Evolutionary conservation across 2,329 filamentous ascomycete genomes (phyloP), one percentile per base, ranked within the genome.

Genomic region (Pyricularia sp.): DNA sequence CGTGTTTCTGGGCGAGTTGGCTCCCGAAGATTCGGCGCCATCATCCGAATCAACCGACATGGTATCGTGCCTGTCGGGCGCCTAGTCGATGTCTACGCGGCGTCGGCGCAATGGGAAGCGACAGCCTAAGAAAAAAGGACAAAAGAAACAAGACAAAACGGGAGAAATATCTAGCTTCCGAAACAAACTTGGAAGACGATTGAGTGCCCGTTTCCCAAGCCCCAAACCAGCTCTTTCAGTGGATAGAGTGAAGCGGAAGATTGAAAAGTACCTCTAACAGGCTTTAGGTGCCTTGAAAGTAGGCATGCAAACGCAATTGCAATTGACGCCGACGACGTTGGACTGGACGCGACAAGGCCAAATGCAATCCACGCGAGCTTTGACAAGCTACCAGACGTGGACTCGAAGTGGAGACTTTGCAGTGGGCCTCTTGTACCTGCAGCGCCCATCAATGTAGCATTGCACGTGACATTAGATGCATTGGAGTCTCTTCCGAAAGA

Each of bases 31-130:
- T 12, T 63, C 62, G 62, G 22, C 61, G 33, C 40, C 62, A 33
- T 63, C 62, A 22, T 63, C 62, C 26, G 62, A 63, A 16, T 63
- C 62, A 26, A 30, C 62, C 26, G 62, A 63, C 62, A 63, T 63
- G 12, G 24, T 53, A 12, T 44, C 28, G 19, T 55, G 16, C 12
- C 28, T 28, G 24, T 59, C 13, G 9, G 10, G 55, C 24, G 10
- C 55, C 55, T 59, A 28, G 24, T 19, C 6, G 55, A 30, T 26
- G 9, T 59, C 24, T 30, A 30, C 28, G 24, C 24, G 12, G 26
- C 22, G 55, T 59, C 28, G 55, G 55, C 55, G 55, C 55, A 59
- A 59, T 59, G 13, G 13, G 24, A 28, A 28, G 24, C 24, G 24
- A 28, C 13, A 26, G 55, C 55, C 22, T 28, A 59, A 28, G 22